Conservation (phyloP, 768 basidiomycete genomes). For the Krasilnikovozyma curviuscula region DNA sequence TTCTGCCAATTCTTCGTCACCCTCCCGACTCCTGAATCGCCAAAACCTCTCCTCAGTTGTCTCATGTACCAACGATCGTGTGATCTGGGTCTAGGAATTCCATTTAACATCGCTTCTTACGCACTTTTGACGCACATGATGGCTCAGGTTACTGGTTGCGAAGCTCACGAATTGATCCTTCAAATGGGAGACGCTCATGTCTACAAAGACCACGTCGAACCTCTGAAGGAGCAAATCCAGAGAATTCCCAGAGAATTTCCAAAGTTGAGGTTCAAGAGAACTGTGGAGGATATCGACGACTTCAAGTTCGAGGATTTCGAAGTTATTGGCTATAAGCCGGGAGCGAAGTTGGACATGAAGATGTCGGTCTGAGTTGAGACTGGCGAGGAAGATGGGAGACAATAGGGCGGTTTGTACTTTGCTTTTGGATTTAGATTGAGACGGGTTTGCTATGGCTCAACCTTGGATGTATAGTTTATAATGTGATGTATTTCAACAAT, state of each 20-base stretch:
- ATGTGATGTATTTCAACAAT: too few relatives aligned
- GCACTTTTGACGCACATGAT: constrained; percentile 94
- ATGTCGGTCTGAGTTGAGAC: constrained; percentile 55
- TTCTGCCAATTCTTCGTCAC: constrained; percentile 98
- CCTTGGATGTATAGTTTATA: too few relatives aligned
- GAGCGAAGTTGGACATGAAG: constrained; percentile 76
- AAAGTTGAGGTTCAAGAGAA: constrained; percentile 49
- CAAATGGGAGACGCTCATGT: constrained; percentile 97
- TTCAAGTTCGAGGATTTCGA: constrained; percentile 62
- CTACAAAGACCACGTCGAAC: constrained; percentile 74
- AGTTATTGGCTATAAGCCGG: constrained; percentile 68
- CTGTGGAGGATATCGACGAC: constrained; percentile 51
- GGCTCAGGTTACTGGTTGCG: constrained; percentile 71
- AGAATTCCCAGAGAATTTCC: constrained; percentile 69
- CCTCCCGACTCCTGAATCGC: constrained; percentile 37
- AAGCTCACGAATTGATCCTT: constrained; percentile 73
- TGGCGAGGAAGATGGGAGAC: too few relatives aligned
- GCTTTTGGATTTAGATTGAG: too few relatives aligned
- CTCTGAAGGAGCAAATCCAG: constrained; percentile 61
- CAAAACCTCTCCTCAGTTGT: constrained; percentile 54
- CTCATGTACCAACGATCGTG: constrained; percentile 96
- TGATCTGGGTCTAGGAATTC: constrained; percentile 88
- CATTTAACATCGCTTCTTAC: constrained; percentile 98
- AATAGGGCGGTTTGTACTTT: too few relatives aligned
- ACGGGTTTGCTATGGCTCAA: too few relatives aligned